A percentile compares a stretch with the other conserved stretches of the same genome.
These are phyloP conservation scores for Sapria himalayana DNA, from an alignment of 345 rosid genomes.

Conservation along the genomic window DNA sequence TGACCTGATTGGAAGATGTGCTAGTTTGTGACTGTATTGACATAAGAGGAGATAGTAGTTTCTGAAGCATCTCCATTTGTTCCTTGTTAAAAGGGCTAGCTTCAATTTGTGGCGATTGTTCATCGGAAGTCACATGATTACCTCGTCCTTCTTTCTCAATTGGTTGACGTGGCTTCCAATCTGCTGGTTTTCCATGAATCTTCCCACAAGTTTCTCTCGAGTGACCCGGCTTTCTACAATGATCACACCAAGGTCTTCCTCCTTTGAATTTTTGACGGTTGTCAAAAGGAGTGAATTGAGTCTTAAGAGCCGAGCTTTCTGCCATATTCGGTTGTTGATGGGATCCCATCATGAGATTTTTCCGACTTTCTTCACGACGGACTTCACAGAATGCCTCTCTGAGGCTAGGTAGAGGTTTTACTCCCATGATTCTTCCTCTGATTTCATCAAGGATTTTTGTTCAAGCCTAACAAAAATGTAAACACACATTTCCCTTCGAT, in stretches of 20 bases:
- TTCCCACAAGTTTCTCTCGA: background rate
- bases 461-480: too few relatives aligned
- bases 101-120: background rate
- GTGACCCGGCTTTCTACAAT: background rate
- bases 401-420: background rate
- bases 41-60: background rate
- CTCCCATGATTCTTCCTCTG: background rate
- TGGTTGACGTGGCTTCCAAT: background rate
- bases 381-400: background rate
- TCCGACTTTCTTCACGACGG: background rate
- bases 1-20: background rate
- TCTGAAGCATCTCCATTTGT: background rate
- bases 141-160: background rate
- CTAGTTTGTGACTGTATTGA: background rate
- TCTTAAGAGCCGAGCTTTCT: too few relatives aligned
- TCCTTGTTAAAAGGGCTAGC: background rate
- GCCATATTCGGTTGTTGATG: background rate
- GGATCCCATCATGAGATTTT: background rate
- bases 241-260: background rate
- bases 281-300: background rate
- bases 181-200: too few relatives aligned
- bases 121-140: background rate
- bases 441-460: background rate
- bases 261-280: background rate
- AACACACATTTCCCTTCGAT: too few relatives aligned